phyloP scores from a whole-genome alignment of 2,329 filamentous ascomycete species.

The Allantophomopsis cytisporea region DNA sequence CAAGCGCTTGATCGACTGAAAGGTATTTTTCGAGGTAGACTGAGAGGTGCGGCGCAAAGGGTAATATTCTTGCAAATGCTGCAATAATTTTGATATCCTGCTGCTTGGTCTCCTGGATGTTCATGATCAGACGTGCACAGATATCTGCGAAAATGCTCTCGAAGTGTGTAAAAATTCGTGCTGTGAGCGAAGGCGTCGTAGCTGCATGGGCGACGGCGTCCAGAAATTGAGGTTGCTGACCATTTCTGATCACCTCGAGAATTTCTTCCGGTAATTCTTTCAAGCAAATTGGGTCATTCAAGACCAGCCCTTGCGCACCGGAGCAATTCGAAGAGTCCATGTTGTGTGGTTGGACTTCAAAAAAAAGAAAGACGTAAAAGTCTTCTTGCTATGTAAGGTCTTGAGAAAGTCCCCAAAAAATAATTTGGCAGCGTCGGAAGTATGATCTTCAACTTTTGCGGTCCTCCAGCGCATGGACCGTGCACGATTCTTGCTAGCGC shows the following conservation, averaged over 20 bases:
- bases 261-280: conserved; percentile 57
- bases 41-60: conserved; percentile 69
- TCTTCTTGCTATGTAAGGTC: too few species aligned
- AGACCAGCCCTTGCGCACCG: conserved; percentile 38
- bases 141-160: conserved; percentile 68
- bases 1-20: conserved; percentile 1
- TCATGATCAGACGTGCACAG: conserved; percentile 62
- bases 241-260: conserved; percentile 48
- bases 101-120: not conserved
- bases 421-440: too few species aligned
- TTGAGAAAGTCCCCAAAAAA: too few species aligned
- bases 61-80: conserved; percentile 67
- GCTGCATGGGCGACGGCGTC: conserved; percentile 57
- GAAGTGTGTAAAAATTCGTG: conserved; percentile 62
- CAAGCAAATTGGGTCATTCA: conserved; percentile 38
- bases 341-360: conserved; percentile 8
- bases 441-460: too few species aligned
- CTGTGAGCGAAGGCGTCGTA: conserved; percentile 56
- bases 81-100: conserved; percentile 35
- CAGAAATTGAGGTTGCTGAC: conserved; percentile 52
- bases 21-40: conserved; percentile 49
- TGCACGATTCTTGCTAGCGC: too few species aligned
- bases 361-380: too few species aligned
- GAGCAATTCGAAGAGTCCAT: conserved; percentile 44
- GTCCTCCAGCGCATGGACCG: too few species aligned